A percentile compares a stretch with the other conserved stretches of the same genome.
Conservation (phyloP, 2,329 filamentous ascomycete genomes). For the Spiromastix sp. region DNA sequence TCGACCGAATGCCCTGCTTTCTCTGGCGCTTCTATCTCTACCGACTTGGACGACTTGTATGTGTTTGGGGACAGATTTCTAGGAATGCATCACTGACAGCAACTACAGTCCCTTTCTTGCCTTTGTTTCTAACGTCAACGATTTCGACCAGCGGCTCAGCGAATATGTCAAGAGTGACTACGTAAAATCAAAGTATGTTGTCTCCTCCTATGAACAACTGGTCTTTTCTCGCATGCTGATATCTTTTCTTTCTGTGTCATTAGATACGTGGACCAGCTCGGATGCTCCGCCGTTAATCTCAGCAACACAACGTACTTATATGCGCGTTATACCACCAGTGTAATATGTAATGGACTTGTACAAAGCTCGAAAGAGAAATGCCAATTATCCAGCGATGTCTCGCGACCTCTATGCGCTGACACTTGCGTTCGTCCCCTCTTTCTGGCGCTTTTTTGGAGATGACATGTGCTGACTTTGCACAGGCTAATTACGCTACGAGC, state of each 20-base stretch:
- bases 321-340: conserved; percentile 82
- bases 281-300: conserved; percentile 67
- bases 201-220: background rate
- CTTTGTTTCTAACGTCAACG: conserved; percentile 62
- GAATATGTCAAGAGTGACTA: conserved; percentile 66
- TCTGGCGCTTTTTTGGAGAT: conserved; percentile 1
- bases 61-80: background rate
- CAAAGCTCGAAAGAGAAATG: conserved; percentile 74
- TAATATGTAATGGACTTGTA: conserved; percentile 87
- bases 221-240: background rate
- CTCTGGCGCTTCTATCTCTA: conserved; percentile 60
- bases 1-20: conserved; percentile 67
- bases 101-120: conserved; percentile 66
- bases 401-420: conserved; percentile 75
- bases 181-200: conserved; percentile 62
- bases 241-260: background rate
- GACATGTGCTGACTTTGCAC: conserved; percentile 13
- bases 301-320: conserved; percentile 74
- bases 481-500: conserved; percentile 77
- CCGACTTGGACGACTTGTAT: conserved; percentile 28
- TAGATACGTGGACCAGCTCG: conserved; percentile 74
- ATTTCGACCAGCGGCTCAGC: conserved; percentile 67
- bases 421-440: conserved; percentile 56
- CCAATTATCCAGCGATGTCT: conserved; percentile 50
- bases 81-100: too few species aligned